Base-by-base conservation (phyloP, 139 green algal species). In the Edaphochlamys debaryana region DNA sequence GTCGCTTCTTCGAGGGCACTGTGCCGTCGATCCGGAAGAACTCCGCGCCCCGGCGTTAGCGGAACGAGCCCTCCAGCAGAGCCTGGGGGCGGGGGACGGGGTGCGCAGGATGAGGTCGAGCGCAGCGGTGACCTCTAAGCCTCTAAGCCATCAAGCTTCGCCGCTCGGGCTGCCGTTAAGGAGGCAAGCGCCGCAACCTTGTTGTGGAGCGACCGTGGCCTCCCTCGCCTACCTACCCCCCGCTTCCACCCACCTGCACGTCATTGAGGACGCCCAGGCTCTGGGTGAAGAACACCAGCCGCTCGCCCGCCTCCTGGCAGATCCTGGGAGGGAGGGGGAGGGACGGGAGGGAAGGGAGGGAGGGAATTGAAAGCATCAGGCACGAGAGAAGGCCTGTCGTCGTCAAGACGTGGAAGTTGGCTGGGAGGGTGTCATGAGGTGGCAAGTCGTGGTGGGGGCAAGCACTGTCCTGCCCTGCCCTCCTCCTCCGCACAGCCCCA, bases 261-360 rank as follows among this genome's bases (percentile, higher is more conserved):
- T 56, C 38, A 52, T 79, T 48, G 30, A 91, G 73, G 38, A 89
- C 70, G 34, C 45, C 56, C 5, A 87, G 64, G 71, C 64, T 82
- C 64, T 79, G 72, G 23, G 41, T 81, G 82, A 87, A 87, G 3
- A 87, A n/a, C 30, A 83, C 81, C 72, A 87, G 71, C 71, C 82
- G 82, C 81, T 87, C 81, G 36, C 48, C 40, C 9, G 30, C 25
- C 0, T 23, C 63, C 36, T 82, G 4, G 81, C 81, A 87, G 37
- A 75, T 42, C 48, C 77, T 54, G 13, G 45, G 45, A 54, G 45
- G 45, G 45, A 22, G 45, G 45, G 13, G 45, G 45, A 54, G 45
- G 45, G 45, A 13, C 45, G 40, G 20, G 67, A n/a, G n/a, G n/a
- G n/a, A n/a, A n/a, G n/a, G n/a, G n/a, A n/a, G n/a, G n/a, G n/a